phyloP scores from a whole-genome alignment of 1,284 basidiomycete genomes.

The Sporisorium reilianum region DNA sequence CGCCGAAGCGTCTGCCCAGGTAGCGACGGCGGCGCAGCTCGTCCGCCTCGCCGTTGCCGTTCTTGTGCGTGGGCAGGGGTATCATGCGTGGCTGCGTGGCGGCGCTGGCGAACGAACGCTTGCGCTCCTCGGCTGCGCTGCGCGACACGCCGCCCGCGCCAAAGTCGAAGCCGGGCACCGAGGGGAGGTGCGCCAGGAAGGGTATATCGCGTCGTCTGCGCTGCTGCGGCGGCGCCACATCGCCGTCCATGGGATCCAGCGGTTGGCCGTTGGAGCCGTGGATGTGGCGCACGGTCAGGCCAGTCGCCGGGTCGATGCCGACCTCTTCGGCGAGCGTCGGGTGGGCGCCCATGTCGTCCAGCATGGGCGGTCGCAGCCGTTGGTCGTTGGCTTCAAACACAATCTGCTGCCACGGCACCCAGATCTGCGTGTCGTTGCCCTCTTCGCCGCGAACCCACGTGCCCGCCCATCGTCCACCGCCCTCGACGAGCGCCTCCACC shows the following conservation, averaged over 20 bases:
- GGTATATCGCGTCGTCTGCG: slow-evolving; percentile 37
- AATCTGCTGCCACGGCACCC: slow-evolving; percentile 62
- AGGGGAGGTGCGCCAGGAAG: slow-evolving; percentile 71
- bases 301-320: slow-evolving; percentile 50
- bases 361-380: slow-evolving; percentile 47
- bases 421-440: slow-evolving; percentile 54
- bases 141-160: slow-evolving; percentile 45
- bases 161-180: slow-evolving; percentile 52
- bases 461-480: slow-evolving; percentile 74
- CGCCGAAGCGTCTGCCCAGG: slow-evolving; percentile 74
- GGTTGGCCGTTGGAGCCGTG: slow-evolving; percentile 68
- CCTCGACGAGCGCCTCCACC: slow-evolving; percentile 93
- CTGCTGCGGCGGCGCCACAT: slow-evolving; percentile 9
- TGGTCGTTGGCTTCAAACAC: slow-evolving; percentile 66
- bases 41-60: slow-evolving; percentile 56
- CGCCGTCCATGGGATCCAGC: slow-evolving; percentile 7
- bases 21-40: slow-evolving; percentile 73
- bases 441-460: slow-evolving; percentile 70
- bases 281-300: slow-evolving; percentile 42
- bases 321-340: slow-evolving; percentile 48
- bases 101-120: slow-evolving; percentile 35
- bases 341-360: slow-evolving; percentile 17
- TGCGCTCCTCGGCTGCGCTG: slow-evolving; percentile 37
- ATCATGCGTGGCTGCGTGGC: slow-evolving; percentile 48
- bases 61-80: slow-evolving; percentile 55